phyloP scores from a whole-genome alignment of 2,329 filamentous ascomycete genomes.

The Fusarium sulawesiense region DNA sequence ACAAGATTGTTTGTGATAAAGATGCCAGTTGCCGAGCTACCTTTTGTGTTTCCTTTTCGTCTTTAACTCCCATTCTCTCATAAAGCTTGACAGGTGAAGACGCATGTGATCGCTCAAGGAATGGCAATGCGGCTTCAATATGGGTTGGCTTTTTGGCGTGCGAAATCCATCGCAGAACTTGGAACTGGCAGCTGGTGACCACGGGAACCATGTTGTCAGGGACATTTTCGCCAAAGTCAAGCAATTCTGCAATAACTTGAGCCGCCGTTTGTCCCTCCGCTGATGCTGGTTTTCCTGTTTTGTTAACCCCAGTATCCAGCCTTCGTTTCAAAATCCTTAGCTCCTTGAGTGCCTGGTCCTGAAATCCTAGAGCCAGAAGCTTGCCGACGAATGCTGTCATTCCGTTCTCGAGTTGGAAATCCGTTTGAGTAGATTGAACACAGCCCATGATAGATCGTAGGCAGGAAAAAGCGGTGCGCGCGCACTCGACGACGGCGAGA shows the following conservation, averaged over 20 bases:
- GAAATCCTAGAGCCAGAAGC: slow-evolving; percentile 71
- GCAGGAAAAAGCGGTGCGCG: slow-evolving; percentile 73
- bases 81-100: slow-evolving; percentile 71
- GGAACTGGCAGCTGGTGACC: slow-evolving; percentile 72
- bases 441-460: slow-evolving; percentile 69
- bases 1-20: slow-evolving; percentile 72
- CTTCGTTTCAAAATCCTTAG: slow-evolving; percentile 73
- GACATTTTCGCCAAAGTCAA: slow-evolving; percentile 67
- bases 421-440: slow-evolving; percentile 65
- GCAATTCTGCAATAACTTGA: slow-evolving; percentile 64
- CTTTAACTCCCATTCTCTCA: slow-evolving; percentile 56
- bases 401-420: slow-evolving; percentile 77
- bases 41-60: slow-evolving; percentile 64
- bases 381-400: slow-evolving; percentile 77
- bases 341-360: slow-evolving; percentile 77
- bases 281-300: slow-evolving; percentile 46
- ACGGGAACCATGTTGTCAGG: slow-evolving; percentile 62
- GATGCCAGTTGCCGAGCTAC: slow-evolving; percentile 73
- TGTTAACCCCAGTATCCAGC: slow-evolving; percentile 60
- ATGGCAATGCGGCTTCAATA: slow-evolving; percentile 67
- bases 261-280: slow-evolving; percentile 48
- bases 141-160: slow-evolving; percentile 68
- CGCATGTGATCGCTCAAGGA: slow-evolving; percentile 63
- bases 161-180: slow-evolving; percentile 72
- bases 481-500: slow-evolving; percentile 74